Evolutionary conservation across 2,329 filamentous ascomycete species (phyloP), one percentile per base, ranked within the genome.

Genomic region (Sclerotinia glacialis): DNA sequence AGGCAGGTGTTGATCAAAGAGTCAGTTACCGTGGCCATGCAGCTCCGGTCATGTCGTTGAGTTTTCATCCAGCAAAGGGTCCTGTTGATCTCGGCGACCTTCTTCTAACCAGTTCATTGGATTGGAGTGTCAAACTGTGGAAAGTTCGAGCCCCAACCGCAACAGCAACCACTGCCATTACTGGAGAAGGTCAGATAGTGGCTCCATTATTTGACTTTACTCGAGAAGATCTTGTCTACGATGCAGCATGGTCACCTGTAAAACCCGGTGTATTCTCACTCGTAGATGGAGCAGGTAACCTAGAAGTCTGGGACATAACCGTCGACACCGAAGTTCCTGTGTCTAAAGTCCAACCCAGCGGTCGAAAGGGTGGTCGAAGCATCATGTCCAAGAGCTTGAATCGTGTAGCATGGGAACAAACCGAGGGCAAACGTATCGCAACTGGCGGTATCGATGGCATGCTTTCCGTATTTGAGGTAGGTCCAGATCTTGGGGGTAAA

Each of bases 91-190:
- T 99, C 7, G 93, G 94, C 37, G 96, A 99, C 75, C 82, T 99
- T 7, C 92, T 98, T 67, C 85, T 99, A 60, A 93, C 90, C n/a
- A 91, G 92, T 5, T 94, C 91, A 53, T 83, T 99, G 9, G 95
- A 99, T 80, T 99, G 95, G 95, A 96, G 90, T 72, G 93, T 97
- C 72, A 97, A 96, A 80, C 82, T 99, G 21, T 99, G 95, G 95
- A 95, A 95, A 78, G 90, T 96, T 18, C 90, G 93, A 50, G 89
- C 92, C 1, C 91, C 91, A 1, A 89, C 90, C 0, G 89, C 89
- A 2, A 89, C 87, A 5, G 87, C 86, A 21, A 89, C 89, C 7
- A 79, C 79, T 16, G 75, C 79, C 18, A 78, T 81, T 18, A 81
- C 79, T 50, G 78, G 77, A 0, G 79, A 80, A 26, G 72, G 80